Evolutionary conservation across 768 basidiomycete genomes (phyloP).

Genomic region (Podaxis sp.): DNA sequence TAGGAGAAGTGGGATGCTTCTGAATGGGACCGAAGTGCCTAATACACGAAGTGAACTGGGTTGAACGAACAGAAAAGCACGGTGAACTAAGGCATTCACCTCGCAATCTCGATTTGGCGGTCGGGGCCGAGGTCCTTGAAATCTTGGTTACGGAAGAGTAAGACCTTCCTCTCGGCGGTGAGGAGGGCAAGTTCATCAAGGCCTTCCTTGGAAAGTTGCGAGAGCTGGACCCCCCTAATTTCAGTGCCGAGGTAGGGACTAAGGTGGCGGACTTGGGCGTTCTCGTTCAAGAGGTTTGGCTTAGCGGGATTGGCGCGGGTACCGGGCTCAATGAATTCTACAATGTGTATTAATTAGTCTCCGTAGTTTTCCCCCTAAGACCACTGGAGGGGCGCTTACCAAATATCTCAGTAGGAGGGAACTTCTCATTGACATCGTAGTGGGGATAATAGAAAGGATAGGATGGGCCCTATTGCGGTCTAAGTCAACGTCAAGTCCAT

Average conservation of each 20-base stretch:
- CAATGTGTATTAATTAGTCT: neutral
- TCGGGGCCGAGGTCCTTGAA: slow-evolving; percentile 57
- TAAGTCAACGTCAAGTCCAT: neutral
- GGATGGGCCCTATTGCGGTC: slow-evolving; percentile 30
- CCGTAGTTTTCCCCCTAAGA: neutral
- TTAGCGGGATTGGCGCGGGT: slow-evolving; percentile 47
- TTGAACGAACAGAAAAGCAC: neutral
- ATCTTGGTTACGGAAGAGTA: slow-evolving; percentile 59
- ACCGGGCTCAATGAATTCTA: slow-evolving; percentile 44
- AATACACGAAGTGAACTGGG: neutral
- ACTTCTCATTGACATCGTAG: slow-evolving; percentile 48
- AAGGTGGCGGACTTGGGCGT: slow-evolving; percentile 36
- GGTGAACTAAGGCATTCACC: slow-evolving; percentile 21
- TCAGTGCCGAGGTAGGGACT: slow-evolving; percentile 54
- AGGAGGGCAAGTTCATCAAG: slow-evolving; percentile 52
- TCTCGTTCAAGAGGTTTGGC: slow-evolving; percentile 44
- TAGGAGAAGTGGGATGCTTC: slow-evolving; percentile 46
- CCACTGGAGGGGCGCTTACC: slow-evolving; percentile 26
- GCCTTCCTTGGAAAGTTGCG: slow-evolving; percentile 48
- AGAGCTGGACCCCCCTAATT: slow-evolving; percentile 49
- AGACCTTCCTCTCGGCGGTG: slow-evolving; percentile 50
- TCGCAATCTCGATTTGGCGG: slow-evolving; percentile 50
- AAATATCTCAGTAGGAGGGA: slow-evolving; percentile 44
- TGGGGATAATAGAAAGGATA: slow-evolving; percentile 51
- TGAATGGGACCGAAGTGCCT: slow-evolving; percentile 49